Percentiles rank a stretch among this genome's conserved stretches.
Conservation (phyloP, 495 filamentous ascomycete genomes). For the Aspergillus indologenus region DNA sequence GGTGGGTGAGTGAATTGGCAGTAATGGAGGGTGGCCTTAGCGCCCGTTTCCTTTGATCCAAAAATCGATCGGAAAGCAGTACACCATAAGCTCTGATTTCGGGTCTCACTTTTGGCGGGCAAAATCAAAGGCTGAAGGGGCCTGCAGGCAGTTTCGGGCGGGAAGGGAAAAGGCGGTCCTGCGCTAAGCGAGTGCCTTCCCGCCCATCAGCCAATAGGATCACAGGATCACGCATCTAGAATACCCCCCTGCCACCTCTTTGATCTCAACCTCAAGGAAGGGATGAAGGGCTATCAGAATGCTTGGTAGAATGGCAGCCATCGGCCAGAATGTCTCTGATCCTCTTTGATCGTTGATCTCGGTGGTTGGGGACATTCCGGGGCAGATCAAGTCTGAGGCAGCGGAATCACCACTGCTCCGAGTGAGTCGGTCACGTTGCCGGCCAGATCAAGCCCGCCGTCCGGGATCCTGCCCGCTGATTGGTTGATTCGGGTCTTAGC, state of each 20-base stretch:
- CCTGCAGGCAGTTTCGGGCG: slow-evolving; percentile 12
- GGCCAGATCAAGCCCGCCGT: slow-evolving; percentile 29
- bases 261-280: slow-evolving; percentile 38
- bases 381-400: slow-evolving; percentile 29
- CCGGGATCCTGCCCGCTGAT: slow-evolving; percentile 37
- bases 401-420: slow-evolving; percentile 25
- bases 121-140: slow-evolving; percentile 31
- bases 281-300: slow-evolving; percentile 18
- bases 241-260: slow-evolving; percentile 27
- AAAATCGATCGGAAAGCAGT: slow-evolving; percentile 37
- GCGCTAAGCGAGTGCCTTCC: slow-evolving; percentile 39
- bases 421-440: slow-evolving; percentile 32
- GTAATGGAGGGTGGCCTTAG: slow-evolving; percentile 26
- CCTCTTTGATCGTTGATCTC: slow-evolving; percentile 20
- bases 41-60: slow-evolving; percentile 30
- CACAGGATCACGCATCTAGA: slow-evolving; percentile 41
- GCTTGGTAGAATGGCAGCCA: slow-evolving; percentile 13
- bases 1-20: slow-evolving; percentile 9
- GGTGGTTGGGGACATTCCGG: slow-evolving; percentile 22
- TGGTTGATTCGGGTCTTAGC: slow-evolving; percentile 38
- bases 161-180: slow-evolving; percentile 13
- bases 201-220: slow-evolving; percentile 35
- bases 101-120: slow-evolving; percentile 29
- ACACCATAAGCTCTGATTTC: slow-evolving; percentile 38
- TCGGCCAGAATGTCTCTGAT: slow-evolving; percentile 18